Base-by-base conservation (phyloP, 139 green algal genomes). In the Picochlorum sp. region DNA sequence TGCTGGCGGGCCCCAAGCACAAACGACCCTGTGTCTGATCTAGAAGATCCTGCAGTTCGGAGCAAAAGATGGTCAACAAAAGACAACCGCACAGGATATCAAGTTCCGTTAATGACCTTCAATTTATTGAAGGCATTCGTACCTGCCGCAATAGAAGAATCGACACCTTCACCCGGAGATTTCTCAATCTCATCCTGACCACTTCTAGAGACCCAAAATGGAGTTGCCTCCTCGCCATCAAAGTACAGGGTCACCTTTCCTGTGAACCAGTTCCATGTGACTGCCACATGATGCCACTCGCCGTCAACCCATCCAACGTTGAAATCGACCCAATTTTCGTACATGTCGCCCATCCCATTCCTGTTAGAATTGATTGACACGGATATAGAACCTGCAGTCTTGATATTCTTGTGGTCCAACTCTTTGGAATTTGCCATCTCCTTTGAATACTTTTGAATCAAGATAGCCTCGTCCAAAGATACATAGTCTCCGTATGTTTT, bases 311-410 rank as follows among this genome's bases (percentile, higher is more conserved):
- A 90, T 68, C 49, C 50, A 50, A 21, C 7, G 24, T 81, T 78
- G 63, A 87, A 95, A 64, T 92, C 77, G 8, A 92, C 65, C 87
- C 82, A 92, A 73, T 87, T 74, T 26, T 85, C 62, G 14, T 76
- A 64, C 14, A 34, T 49, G 24, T 66, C 21, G 18, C 74, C 52
- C 26, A 80, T 77, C 52, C 52, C 66, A 47, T 86, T 67, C 66
- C 82, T 41, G 69, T 92, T 92, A 72, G 74, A 77, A 66, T 95
- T 95, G 72, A 95, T 84, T 74, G 92, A 84, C 45, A 95, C 68
- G 1, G 66, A 80, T 13, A 94, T 67, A 10, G 81, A 74, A n/a
- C 85, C 84, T 6, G 59, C 21, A 0, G 83, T 89, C 60, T 45
- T 71, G 57, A 70, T 67, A 41, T 61, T 16, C 30, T 61, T 45